Percentiles rank a stretch among this genome's conserved stretches.
Evolutionary conservation across 495 filamentous ascomycete species (phyloP).

Genomic region (Xylaria curta): DNA sequence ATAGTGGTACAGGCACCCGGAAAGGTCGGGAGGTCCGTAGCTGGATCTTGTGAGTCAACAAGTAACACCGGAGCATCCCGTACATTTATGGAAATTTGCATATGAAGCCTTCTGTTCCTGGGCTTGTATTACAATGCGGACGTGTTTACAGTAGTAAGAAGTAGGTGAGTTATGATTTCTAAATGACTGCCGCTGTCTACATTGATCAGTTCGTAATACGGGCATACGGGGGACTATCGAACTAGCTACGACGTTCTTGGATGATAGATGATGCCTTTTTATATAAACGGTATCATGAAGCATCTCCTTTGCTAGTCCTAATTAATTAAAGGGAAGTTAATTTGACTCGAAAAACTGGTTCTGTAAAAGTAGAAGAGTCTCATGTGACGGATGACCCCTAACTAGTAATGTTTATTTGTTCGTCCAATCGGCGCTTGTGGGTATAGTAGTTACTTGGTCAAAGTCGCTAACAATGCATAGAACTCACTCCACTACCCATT

Average conservation of each 20-base stretch:
- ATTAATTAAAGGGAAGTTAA: not conserved
- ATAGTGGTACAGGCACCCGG: not conserved
- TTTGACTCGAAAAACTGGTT: not conserved
- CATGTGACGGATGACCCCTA: not conserved
- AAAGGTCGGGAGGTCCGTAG: not conserved
- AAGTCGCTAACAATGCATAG: slow-evolving; percentile 12
- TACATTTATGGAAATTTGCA: not conserved
- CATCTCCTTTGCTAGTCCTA: not conserved
- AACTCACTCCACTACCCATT: not conserved
- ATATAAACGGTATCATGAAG: not conserved
- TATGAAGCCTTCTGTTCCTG: not conserved
- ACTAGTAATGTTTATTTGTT: not conserved
- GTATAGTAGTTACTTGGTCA: not conserved
- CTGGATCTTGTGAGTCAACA: not conserved
- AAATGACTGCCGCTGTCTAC: not conserved
- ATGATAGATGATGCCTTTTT: not conserved
- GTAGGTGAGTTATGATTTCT: not conserved
- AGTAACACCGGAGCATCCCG: not conserved
- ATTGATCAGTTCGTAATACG: not conserved
- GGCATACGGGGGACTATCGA: not conserved
- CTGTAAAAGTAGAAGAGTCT: not conserved
- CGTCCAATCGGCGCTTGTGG: not conserved
- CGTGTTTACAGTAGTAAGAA: not conserved
- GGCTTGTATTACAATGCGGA: not conserved
- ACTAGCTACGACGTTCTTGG: not conserved